Evolutionary conservation across 1,284 basidiomycete genomes (phyloP).

Genomic region (Termitomyces sp.): DNA sequence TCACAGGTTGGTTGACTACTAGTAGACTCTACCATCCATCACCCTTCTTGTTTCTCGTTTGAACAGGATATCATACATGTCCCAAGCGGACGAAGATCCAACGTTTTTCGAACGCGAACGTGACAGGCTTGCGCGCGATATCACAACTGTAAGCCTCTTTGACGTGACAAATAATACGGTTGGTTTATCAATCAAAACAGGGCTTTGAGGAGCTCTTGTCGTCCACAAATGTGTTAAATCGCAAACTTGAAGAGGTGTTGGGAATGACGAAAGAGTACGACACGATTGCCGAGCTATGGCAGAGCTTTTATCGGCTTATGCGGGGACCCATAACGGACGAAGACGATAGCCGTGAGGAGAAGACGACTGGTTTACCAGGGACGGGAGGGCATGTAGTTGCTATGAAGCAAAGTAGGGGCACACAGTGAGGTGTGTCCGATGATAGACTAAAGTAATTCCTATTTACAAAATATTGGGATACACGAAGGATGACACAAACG

Average conservation of each 20-base stretch:
- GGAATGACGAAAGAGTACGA: slow-evolving; percentile 92
- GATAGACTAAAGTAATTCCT: slow-evolving; percentile 25
- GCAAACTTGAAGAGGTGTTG: slow-evolving; percentile 87
- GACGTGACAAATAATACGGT: background rate
- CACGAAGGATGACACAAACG: slow-evolving; percentile 29
- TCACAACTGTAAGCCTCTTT: slow-evolving; percentile 52
- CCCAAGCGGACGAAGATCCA: slow-evolving; percentile 48
- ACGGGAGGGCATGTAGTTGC: slow-evolving; percentile 64
- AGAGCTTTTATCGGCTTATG: slow-evolving; percentile 78
- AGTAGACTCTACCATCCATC: background rate
- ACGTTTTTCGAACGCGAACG: slow-evolving; percentile 77
- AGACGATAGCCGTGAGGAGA: slow-evolving; percentile 22
- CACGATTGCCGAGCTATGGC: slow-evolving; percentile 85
- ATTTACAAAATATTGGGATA: slow-evolving; percentile 45
- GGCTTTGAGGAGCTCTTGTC: slow-evolving; percentile 87
- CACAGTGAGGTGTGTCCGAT: slow-evolving; percentile 13
- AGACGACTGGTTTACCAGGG: slow-evolving; percentile 46
- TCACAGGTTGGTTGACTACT: background rate
- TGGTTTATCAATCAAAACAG: slow-evolving; percentile 35
- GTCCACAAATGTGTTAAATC: slow-evolving; percentile 84
- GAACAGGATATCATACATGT: slow-evolving; percentile 24
- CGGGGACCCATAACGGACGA: slow-evolving; percentile 34
- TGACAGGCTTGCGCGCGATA: slow-evolving; percentile 66
- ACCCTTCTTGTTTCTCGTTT: background rate
- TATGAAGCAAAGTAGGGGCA: slow-evolving; percentile 27